Conservation (phyloP, 2,329 filamentous ascomycete genomes). For the Trichoderma semiorbis region DNA sequence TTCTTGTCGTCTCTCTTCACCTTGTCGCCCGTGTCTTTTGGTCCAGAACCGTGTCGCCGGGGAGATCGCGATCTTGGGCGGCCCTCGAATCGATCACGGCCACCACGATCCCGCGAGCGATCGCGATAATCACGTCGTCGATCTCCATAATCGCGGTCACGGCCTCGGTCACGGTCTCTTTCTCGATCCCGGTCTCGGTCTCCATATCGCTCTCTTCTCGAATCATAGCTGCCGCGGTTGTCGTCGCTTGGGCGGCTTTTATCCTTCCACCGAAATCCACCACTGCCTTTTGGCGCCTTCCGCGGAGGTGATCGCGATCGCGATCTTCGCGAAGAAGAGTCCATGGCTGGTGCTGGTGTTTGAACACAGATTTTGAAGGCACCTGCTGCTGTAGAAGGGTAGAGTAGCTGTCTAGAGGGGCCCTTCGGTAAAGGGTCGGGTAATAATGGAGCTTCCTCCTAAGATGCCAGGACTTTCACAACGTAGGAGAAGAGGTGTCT, state of each 20-base stretch:
- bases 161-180: background rate
- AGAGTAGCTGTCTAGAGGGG: background rate
- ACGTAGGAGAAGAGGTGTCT: no score
- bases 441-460: background rate
- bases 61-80: conserved; percentile 20
- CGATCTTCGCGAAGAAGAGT: conserved; percentile 23
- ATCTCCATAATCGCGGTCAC: conserved; percentile 26
- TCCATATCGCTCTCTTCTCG: conserved; percentile 30
- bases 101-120: conserved; percentile 35
- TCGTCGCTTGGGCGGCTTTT: conserved; percentile 49
- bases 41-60: conserved; percentile 26
- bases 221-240: conserved; percentile 35
- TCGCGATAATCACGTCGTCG: conserved; percentile 45
- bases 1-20: conserved; percentile 41
- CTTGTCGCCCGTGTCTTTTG: conserved; percentile 35
- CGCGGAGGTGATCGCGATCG: conserved; percentile 29
- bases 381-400: background rate
- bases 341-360: conserved; percentile 22
- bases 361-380: background rate
- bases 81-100: conserved; percentile 31
- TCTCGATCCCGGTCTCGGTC: conserved; percentile 25
- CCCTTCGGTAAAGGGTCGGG: background rate
- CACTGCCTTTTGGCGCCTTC: conserved; percentile 24
- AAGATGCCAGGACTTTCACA: no score
- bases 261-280: conserved; percentile 59